Evolutionary conservation across 139 green algal genomes (phyloP), one percentile per base, ranked within the genome.

Genomic region (Coccomyxa sp.): DNA sequence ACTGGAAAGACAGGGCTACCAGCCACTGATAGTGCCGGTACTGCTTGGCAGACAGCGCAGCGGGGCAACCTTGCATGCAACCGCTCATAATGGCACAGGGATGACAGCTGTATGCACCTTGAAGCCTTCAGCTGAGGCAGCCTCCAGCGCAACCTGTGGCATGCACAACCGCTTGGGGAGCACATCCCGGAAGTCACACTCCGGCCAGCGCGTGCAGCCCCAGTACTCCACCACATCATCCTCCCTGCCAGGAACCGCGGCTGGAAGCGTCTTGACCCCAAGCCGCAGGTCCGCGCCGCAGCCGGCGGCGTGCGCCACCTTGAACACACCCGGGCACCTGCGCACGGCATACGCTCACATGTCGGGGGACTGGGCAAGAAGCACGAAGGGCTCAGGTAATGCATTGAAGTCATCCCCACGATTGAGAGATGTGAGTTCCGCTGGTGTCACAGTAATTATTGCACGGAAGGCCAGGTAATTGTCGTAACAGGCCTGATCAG

Each of bases 311-410:
- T 38, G 31, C 15, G 58, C 79, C 13, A 11, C 13, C 79, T 82
- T 82, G 28, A 57, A 82, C 59, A 82, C 59, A 7, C 79, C 79
- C 16, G 79, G 79, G n/a, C 79, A 82, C 79, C 79, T 82, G 79
- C 51, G 58, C 76, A 71, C 63, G 18, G 18, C 63, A 28, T 25
- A 9, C 63, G 21, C 21, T 1, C 63, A 71, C 63, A 71, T 71
- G 18, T 71, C 38, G 38, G 38, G 38, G 38, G 3, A 7, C 38
- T 51, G 38, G 38, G 38, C 38, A 51, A 51, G 38, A 51, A 51
- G 7, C 7, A 51, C 3, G 7, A 51, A 51, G 38, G 38, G 38
- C 38, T 51, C 3, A 51, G 38, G 38, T 7, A 7, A 51, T 51
- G 38, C 38, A 51, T 51, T 51, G 38, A 51, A 7, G 38, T 3